Evolutionary conservation across 2,329 filamentous ascomycete species (phyloP).

Genomic region (Botrytis cinerea): DNA sequence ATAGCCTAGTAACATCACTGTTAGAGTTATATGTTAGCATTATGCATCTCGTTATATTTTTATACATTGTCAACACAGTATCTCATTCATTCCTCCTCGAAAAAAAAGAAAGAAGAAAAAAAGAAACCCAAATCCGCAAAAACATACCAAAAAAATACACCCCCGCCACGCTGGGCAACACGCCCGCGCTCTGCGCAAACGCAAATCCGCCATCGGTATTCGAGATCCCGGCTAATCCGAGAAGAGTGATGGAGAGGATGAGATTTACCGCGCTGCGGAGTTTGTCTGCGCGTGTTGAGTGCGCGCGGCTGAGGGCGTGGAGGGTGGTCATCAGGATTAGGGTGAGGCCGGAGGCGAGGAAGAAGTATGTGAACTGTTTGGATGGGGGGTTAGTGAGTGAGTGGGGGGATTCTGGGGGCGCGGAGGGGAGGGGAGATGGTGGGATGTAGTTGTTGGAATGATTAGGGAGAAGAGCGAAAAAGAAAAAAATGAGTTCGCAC

Average conservation of each 20-base stretch:
- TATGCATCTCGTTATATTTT: background rate
- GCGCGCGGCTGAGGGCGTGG: conserved; percentile 26
- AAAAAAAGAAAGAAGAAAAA: too few relatives aligned
- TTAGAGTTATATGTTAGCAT: background rate
- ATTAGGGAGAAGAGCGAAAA: background rate
- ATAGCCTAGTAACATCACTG: conserved; percentile 13
- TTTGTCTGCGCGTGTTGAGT: conserved; percentile 16
- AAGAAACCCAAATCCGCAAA: background rate
- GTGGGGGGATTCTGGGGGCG: background rate
- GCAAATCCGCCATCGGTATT: conserved; percentile 11
- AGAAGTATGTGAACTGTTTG: conserved; percentile 35
- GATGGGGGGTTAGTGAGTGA: background rate
- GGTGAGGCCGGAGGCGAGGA: conserved; percentile 31
- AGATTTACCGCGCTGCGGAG: conserved; percentile 19
- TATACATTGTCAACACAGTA: too few relatives aligned
- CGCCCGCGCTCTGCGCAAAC: conserved; percentile 26
- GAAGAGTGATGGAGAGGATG: conserved; percentile 15
- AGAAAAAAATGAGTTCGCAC: conserved; percentile 20
- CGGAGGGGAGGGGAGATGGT: background rate
- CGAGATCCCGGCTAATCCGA: conserved; percentile 16
- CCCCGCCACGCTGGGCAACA: conserved; percentile 24
- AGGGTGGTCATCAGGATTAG: conserved; percentile 34
- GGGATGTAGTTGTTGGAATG: background rate
- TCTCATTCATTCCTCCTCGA: too few relatives aligned
- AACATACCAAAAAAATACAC: conserved; percentile 9